These are phyloP conservation scores for Pseudogymnoascus sp. DNA, from an alignment of 2,329 filamentous ascomycete genomes.

Conservation along the genomic window DNA sequence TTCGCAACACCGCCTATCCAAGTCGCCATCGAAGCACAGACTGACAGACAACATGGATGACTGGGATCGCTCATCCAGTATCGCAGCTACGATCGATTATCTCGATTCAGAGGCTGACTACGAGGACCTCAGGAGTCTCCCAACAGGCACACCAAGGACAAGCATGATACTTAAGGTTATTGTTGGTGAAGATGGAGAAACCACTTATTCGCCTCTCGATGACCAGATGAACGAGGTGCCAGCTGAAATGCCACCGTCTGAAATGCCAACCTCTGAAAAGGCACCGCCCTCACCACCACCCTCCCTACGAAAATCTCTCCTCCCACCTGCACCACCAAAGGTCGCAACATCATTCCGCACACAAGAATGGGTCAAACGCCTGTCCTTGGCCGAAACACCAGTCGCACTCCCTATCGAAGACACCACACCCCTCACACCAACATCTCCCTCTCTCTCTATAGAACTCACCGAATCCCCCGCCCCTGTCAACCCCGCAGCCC, in stretches of 20 bases:
- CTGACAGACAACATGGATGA: constrained; percentile 1
- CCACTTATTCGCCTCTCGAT: constrained; percentile 2
- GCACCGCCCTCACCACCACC: constrained; percentile 35
- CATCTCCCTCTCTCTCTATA: constrained; percentile 13
- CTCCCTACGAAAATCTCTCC: constrained; percentile 49
- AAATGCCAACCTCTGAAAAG: constrained; percentile 33
- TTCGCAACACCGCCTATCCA: constrained; percentile 25
- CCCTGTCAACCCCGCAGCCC: constrained; percentile 17
- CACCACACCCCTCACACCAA: background rate
- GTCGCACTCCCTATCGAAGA: constrained; percentile 2
- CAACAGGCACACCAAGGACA: background rate
- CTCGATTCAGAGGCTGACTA: constrained; percentile 38
- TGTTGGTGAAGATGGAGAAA: background rate
- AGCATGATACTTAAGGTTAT: constrained; percentile 5
- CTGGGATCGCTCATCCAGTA: constrained; percentile 35
- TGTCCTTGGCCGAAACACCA: constrained; percentile 68
- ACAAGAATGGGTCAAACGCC: constrained; percentile 93
- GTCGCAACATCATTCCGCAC: constrained; percentile 79
- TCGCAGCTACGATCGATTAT: constrained; percentile 51
- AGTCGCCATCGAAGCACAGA: constrained; percentile 26
- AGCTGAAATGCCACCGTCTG: background rate
- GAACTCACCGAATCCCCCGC: constrained; percentile 21
- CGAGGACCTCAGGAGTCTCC: constrained; percentile 21
- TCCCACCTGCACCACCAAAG: constrained; percentile 66
- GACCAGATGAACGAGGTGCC: background rate